Conservation (phyloP, 1,139 yeast species). For the Protomyces macrosporus region DNA sequence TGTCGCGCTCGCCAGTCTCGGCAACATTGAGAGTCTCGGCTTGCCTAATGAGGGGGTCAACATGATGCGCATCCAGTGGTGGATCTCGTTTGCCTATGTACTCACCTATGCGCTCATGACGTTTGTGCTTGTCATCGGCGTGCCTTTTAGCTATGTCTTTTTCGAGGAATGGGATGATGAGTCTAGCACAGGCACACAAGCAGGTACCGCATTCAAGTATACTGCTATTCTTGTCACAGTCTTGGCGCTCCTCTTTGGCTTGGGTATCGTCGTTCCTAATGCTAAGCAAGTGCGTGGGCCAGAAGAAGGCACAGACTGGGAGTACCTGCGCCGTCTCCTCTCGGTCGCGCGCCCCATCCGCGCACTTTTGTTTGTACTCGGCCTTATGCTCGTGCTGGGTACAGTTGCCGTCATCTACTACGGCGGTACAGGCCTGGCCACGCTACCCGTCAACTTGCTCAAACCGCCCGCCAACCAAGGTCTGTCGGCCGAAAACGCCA, state of each 20-base stretch:
- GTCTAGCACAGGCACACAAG: constrained; percentile 29
- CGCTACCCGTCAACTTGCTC: constrained; percentile 29
- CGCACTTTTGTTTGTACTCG: constrained; percentile 30
- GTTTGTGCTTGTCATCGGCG: not conserved
- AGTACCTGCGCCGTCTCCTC: constrained; percentile 5
- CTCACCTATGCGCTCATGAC: not conserved
- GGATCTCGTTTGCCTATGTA: constrained; percentile 9
- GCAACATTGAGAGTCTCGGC: constrained; percentile 10
- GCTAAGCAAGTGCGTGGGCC: constrained; percentile 14
- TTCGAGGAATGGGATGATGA: constrained; percentile 33
- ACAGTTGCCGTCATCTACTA: constrained; percentile 30
- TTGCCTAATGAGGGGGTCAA: constrained; percentile 20
- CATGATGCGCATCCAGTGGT: not conserved
- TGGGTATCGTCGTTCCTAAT: constrained; percentile 31
- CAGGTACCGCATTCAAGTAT: constrained; percentile 30
- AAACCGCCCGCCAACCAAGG: constrained; percentile 28
- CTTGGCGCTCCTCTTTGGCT: constrained; percentile 26
- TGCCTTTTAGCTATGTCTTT: constrained; percentile 20
- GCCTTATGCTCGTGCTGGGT: constrained; percentile 32
- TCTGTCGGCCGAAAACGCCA: constrained; percentile 30
- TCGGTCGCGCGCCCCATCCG: constrained; percentile 7
- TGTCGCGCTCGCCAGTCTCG: constrained; percentile 12
- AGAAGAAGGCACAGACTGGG: not conserved
- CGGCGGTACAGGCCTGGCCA: constrained; percentile 31
- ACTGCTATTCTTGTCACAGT: constrained; percentile 28